Percentiles rank a stretch among this genome's conserved stretches.
Evolutionary conservation across 2,329 filamentous ascomycete genomes (phyloP).

Genomic region (Metarhizium humberi): DNA sequence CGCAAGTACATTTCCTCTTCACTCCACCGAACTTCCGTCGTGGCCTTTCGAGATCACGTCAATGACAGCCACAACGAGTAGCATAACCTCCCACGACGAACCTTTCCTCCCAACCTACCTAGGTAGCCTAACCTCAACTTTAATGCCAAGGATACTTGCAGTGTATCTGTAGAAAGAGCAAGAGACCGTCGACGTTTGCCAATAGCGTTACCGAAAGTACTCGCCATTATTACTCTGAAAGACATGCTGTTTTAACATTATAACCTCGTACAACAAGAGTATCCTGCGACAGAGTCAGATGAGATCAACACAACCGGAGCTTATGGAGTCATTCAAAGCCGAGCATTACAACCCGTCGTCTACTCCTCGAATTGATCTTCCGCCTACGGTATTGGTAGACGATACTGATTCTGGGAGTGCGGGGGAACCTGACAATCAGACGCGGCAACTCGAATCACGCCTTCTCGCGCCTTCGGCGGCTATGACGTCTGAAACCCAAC

Average conservation of each 20-base stretch:
- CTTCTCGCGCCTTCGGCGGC: conserved; percentile 8
- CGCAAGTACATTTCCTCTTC: neutral
- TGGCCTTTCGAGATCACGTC: neutral
- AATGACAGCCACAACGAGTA: neutral
- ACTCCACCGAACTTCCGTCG: neutral
- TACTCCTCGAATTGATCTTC: neutral
- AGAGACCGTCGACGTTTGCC: neutral
- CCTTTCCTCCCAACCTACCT: neutral
- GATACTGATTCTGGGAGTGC: conserved; percentile 9
- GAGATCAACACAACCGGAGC: conserved; percentile 1
- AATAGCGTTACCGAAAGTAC: neutral
- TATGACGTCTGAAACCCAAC: conserved; percentile 6
- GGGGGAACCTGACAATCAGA: neutral
- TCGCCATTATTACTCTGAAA: neutral
- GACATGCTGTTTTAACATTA: neutral
- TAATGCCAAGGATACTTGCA: neutral
- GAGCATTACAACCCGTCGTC: neutral
- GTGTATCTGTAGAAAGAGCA: neutral
- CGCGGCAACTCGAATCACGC: neutral
- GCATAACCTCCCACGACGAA: neutral
- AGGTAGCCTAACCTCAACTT: neutral
- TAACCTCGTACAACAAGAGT: neutral
- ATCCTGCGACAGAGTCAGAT: neutral
- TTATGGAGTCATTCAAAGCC: conserved; percentile 7
- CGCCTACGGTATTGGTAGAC: conserved; percentile 11